These are phyloP conservation scores for Rubroshorea leprosula DNA, from an alignment of 345 rosid genomes.

Conservation along the genomic window DNA sequence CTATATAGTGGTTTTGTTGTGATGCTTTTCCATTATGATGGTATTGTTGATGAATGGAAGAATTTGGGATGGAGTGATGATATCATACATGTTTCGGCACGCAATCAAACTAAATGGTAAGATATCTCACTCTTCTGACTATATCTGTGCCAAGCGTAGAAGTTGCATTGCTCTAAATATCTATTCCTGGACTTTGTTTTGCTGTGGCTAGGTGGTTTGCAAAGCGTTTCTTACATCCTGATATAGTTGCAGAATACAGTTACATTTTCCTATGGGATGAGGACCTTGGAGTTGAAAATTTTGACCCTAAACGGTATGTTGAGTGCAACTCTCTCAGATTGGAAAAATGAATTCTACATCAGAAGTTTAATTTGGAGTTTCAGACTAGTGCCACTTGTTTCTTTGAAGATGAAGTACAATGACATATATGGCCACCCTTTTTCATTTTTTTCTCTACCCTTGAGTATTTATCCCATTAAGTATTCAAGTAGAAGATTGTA, in stretches of 20 bases:
- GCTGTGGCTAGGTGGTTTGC: constrained; percentile 63
- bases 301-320: constrained; percentile 45
- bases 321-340: not conserved
- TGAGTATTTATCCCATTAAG: too few species aligned
- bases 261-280: constrained; percentile 74
- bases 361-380: not conserved
- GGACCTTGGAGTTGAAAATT: constrained; percentile 69
- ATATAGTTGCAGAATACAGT: constrained; percentile 47
- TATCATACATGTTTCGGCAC: constrained; percentile 72
- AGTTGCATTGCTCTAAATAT: not conserved
- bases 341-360: not conserved
- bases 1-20: constrained; percentile 46
- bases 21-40: constrained; percentile 95
- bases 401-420: not conserved
- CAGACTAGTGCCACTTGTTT: not conserved
- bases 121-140: constrained; percentile 4
- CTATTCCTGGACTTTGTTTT: constrained; percentile 5
- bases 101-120: constrained; percentile 85
- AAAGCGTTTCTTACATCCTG: constrained; percentile 77
- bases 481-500: too few species aligned
- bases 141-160: not conserved
- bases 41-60: constrained; percentile 73
- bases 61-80: constrained; percentile 47
- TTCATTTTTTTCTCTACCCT: not conserved
- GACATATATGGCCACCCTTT: not conserved